A percentile compares a stretch with the other conserved stretches of the same genome.
phyloP scores from a whole-genome alignment of 305 asterid species.

The Euphrasia arctica region DNA sequence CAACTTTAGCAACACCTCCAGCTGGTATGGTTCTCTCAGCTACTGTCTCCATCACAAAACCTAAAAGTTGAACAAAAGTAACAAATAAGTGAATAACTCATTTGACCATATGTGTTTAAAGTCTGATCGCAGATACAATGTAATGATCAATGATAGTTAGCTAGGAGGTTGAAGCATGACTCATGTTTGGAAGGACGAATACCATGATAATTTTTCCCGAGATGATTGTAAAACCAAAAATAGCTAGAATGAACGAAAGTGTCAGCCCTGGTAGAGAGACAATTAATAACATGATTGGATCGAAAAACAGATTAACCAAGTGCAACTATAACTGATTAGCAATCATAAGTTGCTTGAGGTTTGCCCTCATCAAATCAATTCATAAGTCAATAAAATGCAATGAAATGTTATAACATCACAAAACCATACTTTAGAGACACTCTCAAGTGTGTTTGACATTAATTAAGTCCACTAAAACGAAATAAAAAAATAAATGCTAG shows the following conservation, averaged over 20 bases:
- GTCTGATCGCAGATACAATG: background rate
- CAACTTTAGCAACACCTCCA: slow-evolving; percentile 88
- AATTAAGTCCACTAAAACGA: no score
- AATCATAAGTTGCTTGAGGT: slow-evolving; percentile 17
- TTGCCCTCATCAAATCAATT: slow-evolving; percentile 16
- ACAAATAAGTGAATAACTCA: slow-evolving; percentile 9
- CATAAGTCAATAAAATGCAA: slow-evolving; percentile 20
- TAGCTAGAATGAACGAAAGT: slow-evolving; percentile 71
- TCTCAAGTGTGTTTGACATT: no score
- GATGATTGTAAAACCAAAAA: slow-evolving; percentile 81
- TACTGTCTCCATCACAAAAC: slow-evolving; percentile 77
- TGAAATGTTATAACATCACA: slow-evolving; percentile 11
- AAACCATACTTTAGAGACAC: background rate
- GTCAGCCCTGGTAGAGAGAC: slow-evolving; percentile 55
- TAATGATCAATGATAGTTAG: slow-evolving; percentile 9
- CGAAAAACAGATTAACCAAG: no score
- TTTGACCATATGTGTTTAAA: background rate
- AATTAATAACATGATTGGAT: background rate
- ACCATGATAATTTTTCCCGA: slow-evolving; percentile 85
- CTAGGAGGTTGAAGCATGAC: slow-evolving; percentile 16
- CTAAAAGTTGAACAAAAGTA: slow-evolving; percentile 34
- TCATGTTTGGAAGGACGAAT: slow-evolving; percentile 23
- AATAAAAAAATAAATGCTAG: no score
- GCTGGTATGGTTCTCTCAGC: slow-evolving; percentile 81
- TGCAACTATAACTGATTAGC: background rate